Evolutionary conservation across 2,329 filamentous ascomycete species (phyloP).

Genomic region (Cercospora janseana): DNA sequence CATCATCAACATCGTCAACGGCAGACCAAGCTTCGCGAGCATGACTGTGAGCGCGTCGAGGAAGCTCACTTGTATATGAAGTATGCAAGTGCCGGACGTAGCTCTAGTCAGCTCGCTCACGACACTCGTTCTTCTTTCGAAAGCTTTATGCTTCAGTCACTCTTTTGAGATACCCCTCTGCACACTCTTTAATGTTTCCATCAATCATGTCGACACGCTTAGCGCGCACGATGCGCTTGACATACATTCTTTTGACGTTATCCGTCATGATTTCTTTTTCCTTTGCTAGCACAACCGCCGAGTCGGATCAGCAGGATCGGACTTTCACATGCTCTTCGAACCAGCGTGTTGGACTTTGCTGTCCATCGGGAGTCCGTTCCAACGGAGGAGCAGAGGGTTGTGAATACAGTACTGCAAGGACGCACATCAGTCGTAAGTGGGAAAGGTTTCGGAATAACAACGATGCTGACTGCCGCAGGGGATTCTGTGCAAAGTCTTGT

Average conservation of each 20-base stretch:
- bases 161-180: not conserved
- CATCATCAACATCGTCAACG: conserved; percentile 4
- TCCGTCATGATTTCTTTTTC: not conserved
- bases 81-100: not conserved
- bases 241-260: not conserved
- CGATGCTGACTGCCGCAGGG: not conserved
- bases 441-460: not conserved
- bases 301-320: not conserved
- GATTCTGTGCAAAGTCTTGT: not conserved
- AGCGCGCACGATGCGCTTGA: conserved; percentile 1
- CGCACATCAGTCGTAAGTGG: not conserved
- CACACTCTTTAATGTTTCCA: not conserved
- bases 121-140: not conserved
- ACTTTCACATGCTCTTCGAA: not conserved
- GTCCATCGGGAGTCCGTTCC: not conserved
- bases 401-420: not conserved
- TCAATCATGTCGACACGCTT: not conserved
- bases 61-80: not conserved
- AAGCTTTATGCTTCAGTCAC: conserved; percentile 1
- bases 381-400: not conserved
- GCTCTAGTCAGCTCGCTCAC: not conserved
- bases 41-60: not conserved
- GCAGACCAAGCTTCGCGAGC: conserved; percentile 1
- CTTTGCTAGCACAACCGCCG: not conserved
- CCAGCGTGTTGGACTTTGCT: not conserved